phyloP scores from a whole-genome alignment of 2,329 filamentous ascomycete species.

The Fusarium sp. region DNA sequence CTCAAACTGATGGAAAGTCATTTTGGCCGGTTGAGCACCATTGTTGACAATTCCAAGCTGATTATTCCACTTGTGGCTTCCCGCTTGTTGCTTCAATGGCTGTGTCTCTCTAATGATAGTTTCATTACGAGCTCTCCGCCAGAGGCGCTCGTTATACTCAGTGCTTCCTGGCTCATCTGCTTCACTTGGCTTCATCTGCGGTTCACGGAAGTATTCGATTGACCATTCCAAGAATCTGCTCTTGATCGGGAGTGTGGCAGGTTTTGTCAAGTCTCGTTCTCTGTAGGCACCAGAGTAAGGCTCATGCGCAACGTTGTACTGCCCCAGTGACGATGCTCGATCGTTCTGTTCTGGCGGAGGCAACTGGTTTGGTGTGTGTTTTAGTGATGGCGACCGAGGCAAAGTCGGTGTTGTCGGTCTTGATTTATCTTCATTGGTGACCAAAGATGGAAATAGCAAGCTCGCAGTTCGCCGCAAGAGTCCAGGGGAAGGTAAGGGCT shows the following conservation, averaged over 20 bases:
- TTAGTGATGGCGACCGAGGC: constrained; percentile 52
- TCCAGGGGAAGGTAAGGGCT: constrained; percentile 68
- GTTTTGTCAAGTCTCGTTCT: constrained; percentile 68
- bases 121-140: constrained; percentile 93
- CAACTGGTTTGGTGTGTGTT: constrained; percentile 59
- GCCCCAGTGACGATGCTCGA: constrained; percentile 67
- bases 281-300: constrained; percentile 84
- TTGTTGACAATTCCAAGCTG: constrained; percentile 89
- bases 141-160: constrained; percentile 95
- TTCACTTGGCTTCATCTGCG: constrained; percentile 97
- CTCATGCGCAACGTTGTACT: constrained; percentile 80
- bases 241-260: constrained; percentile 78
- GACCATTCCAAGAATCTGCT: constrained; percentile 96
- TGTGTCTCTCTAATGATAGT: constrained; percentile 92
- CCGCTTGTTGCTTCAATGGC: constrained; percentile 89
- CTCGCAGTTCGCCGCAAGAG: constrained; percentile 74
- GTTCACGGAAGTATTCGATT: constrained; percentile 96
- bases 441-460: constrained; percentile 71
- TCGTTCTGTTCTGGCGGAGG: constrained; percentile 81
- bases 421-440: constrained; percentile 62
- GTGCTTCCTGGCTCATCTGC: constrained; percentile 96
- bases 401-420: constrained; percentile 50
- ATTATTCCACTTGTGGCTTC: constrained; percentile 88
- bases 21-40: constrained; percentile 86
- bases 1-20: constrained; percentile 98